Evolutionary conservation across 2,329 filamentous ascomycete genomes (phyloP).

Genomic region (Monilinia fructicola): DNA sequence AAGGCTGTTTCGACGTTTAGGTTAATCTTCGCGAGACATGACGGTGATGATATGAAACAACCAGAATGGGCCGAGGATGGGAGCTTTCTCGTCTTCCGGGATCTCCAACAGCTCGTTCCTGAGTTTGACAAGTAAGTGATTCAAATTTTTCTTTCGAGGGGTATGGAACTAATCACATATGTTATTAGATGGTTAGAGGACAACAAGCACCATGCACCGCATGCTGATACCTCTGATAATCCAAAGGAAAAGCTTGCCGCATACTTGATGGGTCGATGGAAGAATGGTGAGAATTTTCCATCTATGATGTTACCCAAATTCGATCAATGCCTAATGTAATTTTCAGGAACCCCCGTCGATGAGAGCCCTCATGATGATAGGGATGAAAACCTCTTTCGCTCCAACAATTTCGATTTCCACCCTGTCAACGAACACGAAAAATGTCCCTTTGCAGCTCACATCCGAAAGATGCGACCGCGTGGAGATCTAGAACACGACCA

Average conservation of each 20-base stretch:
- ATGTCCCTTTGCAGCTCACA: slow-evolving; percentile 50
- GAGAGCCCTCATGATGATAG: slow-evolving; percentile 1
- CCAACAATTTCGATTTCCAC: slow-evolving; percentile 40
- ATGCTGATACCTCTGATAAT: neutral
- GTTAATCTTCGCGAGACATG: slow-evolving; percentile 28
- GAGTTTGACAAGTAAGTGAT: slow-evolving; percentile 47
- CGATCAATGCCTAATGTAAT: neutral
- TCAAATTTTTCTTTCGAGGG: slow-evolving; percentile 32
- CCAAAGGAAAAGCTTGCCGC: slow-evolving; percentile 9
- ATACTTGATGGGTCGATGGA: slow-evolving; percentile 16
- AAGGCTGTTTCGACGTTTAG: neutral
- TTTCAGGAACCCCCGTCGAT: slow-evolving; percentile 3
- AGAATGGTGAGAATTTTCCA: slow-evolving; percentile 29
- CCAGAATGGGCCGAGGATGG: slow-evolving; percentile 47
- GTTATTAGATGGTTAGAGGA: slow-evolving; percentile 11
- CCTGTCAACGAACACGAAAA: slow-evolving; percentile 37
- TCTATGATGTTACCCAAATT: slow-evolving; percentile 16
- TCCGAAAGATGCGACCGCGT: slow-evolving; percentile 49
- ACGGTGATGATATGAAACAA: slow-evolving; percentile 40
- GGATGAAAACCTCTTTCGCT: slow-evolving; percentile 28
- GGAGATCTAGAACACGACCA: slow-evolving; percentile 39
- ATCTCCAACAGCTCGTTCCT: slow-evolving; percentile 47
- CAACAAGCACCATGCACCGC: neutral
- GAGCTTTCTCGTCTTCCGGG: slow-evolving; percentile 47
- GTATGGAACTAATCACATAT: neutral